A percentile compares a stretch with the other conserved stretches of the same genome.
These are phyloP conservation scores for Ceratocystiopsis minuta DNA, from an alignment of 2,329 filamentous ascomycete genomes.

Conservation along the genomic window DNA sequence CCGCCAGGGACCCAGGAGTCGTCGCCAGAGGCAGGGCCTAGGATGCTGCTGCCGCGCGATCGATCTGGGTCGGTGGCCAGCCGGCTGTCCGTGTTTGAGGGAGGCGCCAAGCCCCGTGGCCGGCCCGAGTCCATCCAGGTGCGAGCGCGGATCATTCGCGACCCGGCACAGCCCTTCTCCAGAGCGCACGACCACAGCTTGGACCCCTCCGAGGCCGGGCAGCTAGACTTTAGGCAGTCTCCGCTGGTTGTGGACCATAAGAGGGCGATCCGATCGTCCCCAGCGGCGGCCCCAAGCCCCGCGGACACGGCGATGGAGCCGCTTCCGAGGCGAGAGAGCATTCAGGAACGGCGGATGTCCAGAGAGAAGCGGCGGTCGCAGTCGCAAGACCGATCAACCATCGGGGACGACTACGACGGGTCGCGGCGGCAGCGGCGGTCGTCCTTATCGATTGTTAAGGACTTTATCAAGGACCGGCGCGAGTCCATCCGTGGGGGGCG, in stretches of 20 bases:
- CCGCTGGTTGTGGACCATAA: conserved; percentile 41
- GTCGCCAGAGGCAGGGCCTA: conserved; percentile 26
- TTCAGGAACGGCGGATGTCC: conserved; percentile 30
- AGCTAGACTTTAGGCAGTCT: conserved; percentile 38
- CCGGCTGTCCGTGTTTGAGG: conserved; percentile 37
- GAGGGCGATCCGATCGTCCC: conserved; percentile 16
- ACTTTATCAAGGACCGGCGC: conserved; percentile 42
- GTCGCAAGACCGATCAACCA: conserved; percentile 15
- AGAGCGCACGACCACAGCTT: conserved; percentile 22
- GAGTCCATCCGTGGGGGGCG: conserved; percentile 27
- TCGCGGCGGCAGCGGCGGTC: conserved; percentile 28
- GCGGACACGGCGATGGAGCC: conserved; percentile 6
- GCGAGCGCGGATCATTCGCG: conserved; percentile 65
- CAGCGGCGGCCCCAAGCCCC: conserved; percentile 6
- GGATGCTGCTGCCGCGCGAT: conserved; percentile 20
- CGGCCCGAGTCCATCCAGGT: conserved; percentile 69
- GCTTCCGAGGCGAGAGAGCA: conserved; percentile 22
- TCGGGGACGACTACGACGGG: conserved; percentile 11
- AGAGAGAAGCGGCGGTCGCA: conserved; percentile 20
- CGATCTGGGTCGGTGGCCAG: conserved; percentile 37
- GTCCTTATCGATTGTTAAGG: conserved; percentile 40
- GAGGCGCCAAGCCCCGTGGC: conserved; percentile 23
- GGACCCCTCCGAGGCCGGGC: conserved; percentile 25
- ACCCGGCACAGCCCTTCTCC: conserved; percentile 28
- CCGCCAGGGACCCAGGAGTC: conserved; percentile 25